Percentiles rank a stretch among this genome's conserved stretches.
Conservation (phyloP, 2,329 filamentous ascomycete genomes). For the Aaosphaeria arxii region DNA sequence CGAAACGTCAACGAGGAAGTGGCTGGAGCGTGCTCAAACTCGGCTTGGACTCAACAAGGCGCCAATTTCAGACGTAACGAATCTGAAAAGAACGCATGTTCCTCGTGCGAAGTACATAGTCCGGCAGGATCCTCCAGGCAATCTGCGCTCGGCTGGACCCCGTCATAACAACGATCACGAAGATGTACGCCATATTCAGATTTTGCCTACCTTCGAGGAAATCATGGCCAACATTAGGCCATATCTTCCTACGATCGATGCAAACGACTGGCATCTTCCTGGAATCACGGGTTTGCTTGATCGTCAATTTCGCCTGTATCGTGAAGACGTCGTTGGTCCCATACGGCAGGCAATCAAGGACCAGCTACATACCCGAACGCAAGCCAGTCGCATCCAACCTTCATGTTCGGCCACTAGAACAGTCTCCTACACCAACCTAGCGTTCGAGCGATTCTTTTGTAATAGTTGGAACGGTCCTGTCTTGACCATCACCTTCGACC, state of each 20-base stretch:
- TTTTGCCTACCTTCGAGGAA: slow-evolving; percentile 31
- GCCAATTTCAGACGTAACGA: too few species aligned
- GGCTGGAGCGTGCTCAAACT: slow-evolving; percentile 2
- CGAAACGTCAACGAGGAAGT: not conserved
- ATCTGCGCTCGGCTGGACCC: not conserved
- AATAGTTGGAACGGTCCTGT: slow-evolving; percentile 7
- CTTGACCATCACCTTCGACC: slow-evolving; percentile 7
- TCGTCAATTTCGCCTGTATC: slow-evolving; percentile 53
- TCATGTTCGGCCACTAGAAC: not conserved
- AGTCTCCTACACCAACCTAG: slow-evolving; percentile 3
- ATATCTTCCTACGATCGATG: slow-evolving; percentile 28
- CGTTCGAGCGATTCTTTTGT: slow-evolving; percentile 3
- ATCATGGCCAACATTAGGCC: slow-evolving; percentile 39
- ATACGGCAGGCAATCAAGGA: slow-evolving; percentile 43
- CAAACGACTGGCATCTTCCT: slow-evolving; percentile 14
- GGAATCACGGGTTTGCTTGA: slow-evolving; percentile 46
- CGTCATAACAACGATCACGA: slow-evolving; percentile 33
- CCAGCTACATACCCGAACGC: not conserved
- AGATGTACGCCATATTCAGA: slow-evolving; percentile 24
- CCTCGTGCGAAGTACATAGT: not conserved
- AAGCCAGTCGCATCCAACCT: not conserved
- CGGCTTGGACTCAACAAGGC: not conserved
- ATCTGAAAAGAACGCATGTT: not conserved
- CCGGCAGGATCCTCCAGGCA: not conserved
- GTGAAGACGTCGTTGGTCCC: slow-evolving; percentile 55